Percentiles rank a stretch among this genome's conserved stretches.
Conservation (phyloP, 768 basidiomycete genomes). For the Xerocomellus dryophilus region DNA sequence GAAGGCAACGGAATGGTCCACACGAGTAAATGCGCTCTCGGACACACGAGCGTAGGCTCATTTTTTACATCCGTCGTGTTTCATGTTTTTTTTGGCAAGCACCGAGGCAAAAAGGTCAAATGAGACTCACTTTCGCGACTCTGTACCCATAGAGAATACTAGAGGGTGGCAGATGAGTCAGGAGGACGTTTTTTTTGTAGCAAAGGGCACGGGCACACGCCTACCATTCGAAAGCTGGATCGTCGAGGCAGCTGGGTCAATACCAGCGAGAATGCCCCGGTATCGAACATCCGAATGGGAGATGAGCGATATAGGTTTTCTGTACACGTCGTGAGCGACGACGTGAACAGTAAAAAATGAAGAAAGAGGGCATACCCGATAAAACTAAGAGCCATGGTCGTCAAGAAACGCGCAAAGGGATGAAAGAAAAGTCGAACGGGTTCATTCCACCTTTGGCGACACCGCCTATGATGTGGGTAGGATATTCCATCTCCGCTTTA, state of each 20-base stretch:
- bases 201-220: slow-evolving; percentile 3
- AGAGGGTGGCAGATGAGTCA: background rate
- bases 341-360: background rate
- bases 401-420: slow-evolving; percentile 8
- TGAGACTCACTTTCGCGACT: slow-evolving; percentile 65
- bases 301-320: slow-evolving; percentile 86
- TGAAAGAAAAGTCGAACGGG: slow-evolving; percentile 20
- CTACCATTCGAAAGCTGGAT: slow-evolving; percentile 86
- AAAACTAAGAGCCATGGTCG: slow-evolving; percentile 67
- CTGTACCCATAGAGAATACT: slow-evolving; percentile 89
- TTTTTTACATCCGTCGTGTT: slow-evolving; percentile 42
- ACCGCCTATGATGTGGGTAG: slow-evolving; percentile 5
- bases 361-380: slow-evolving; percentile 52
- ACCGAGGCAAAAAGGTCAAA: background rate
- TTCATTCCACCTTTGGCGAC: slow-evolving; percentile 11
- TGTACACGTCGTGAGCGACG: slow-evolving; percentile 31
- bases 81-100: slow-evolving; percentile 29
- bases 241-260: slow-evolving; percentile 81
- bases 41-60: slow-evolving; percentile 33
- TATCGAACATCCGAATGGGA: slow-evolving; percentile 91
- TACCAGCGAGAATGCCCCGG: slow-evolving; percentile 81
- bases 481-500: slow-evolving; percentile 31
- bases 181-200: background rate
- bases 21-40: slow-evolving; percentile 47
- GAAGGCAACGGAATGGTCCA: slow-evolving; percentile 68